These are phyloP conservation scores for Boletus reticulatus DNA, from an alignment of 768 basidiomycete genomes.

Conservation along the genomic window DNA sequence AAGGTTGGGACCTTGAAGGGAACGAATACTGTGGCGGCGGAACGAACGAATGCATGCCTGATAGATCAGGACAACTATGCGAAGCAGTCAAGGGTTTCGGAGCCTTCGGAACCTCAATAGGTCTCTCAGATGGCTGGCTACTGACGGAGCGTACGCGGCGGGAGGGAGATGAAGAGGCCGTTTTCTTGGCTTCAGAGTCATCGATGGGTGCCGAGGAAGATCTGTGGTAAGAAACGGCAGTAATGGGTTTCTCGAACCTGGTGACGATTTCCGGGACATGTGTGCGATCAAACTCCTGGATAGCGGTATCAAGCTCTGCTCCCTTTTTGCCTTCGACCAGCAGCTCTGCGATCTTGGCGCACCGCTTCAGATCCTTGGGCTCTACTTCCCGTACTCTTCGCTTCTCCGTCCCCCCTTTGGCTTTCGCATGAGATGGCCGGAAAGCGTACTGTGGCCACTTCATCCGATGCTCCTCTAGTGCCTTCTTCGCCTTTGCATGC, in stretches of 20 bases:
- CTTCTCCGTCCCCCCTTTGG: slow-evolving; percentile 31
- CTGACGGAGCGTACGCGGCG: slow-evolving; percentile 25
- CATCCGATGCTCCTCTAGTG: slow-evolving; percentile 71
- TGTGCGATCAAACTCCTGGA: slow-evolving; percentile 55
- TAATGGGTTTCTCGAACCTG: slow-evolving; percentile 71
- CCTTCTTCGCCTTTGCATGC: slow-evolving; percentile 72
- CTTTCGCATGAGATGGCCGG: slow-evolving; percentile 51
- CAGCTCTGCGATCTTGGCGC: slow-evolving; percentile 65
- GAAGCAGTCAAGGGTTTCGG: slow-evolving; percentile 11
- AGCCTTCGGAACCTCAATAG: background rate
- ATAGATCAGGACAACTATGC: slow-evolving; percentile 31
- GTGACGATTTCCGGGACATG: slow-evolving; percentile 62
- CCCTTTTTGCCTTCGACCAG: slow-evolving; percentile 69
- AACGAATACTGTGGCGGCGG: slow-evolving; percentile 28
- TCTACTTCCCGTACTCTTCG: slow-evolving; percentile 37
- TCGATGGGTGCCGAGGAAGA: slow-evolving; percentile 61
- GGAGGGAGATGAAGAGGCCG: slow-evolving; percentile 20
- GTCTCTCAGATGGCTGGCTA: slow-evolving; percentile 18
- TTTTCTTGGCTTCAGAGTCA: slow-evolving; percentile 36
- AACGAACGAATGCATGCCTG: slow-evolving; percentile 34
- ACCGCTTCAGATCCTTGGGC: slow-evolving; percentile 55
- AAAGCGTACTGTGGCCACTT: slow-evolving; percentile 74
- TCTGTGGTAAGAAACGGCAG: slow-evolving; percentile 65
- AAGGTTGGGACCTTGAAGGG: slow-evolving; percentile 41
- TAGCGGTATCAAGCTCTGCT: slow-evolving; percentile 54